Evolutionary conservation across 306 rosid genomes (phyloP).

Genomic region (Cyamopsis tetragonoloba): DNA sequence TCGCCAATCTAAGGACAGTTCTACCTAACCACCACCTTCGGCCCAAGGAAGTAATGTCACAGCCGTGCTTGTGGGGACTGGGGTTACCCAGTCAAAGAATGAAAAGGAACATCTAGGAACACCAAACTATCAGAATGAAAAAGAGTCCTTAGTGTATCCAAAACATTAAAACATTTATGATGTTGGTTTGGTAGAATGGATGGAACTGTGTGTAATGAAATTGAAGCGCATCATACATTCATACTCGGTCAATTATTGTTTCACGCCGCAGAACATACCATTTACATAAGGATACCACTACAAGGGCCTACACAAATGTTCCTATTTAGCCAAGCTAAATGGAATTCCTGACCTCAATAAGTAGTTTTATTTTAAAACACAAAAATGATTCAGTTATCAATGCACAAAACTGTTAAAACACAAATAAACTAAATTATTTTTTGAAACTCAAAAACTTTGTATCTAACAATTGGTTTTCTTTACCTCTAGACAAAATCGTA

Average conservation of each 20-base stretch:
- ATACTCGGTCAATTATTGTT: not conserved
- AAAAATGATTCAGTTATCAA: conserved; percentile 7
- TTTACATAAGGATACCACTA: not conserved
- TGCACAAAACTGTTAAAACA: not conserved
- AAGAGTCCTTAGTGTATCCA: not conserved
- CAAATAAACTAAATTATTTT: not conserved
- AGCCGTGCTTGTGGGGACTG: not conserved
- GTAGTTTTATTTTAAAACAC: not conserved
- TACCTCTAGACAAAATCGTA: not conserved
- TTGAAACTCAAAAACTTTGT: not conserved
- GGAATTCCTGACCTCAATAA: not conserved
- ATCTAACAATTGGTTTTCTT: not conserved
- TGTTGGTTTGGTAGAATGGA: not conserved
- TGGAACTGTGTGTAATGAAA: not conserved
- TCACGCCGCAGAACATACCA: not conserved
- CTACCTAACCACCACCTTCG: not conserved
- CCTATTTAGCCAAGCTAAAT: not conserved
- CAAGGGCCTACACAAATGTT: not conserved
- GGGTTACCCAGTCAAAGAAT: not conserved
- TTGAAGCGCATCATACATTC: not conserved
- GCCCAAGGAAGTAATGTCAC: not conserved
- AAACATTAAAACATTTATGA: not conserved
- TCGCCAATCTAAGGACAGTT: not conserved
- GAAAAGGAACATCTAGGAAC: no score
- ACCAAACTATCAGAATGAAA: no score